Base-by-base conservation (phyloP, 192 early-diverging fungal species). In the Podochytrium sp. region DNA sequence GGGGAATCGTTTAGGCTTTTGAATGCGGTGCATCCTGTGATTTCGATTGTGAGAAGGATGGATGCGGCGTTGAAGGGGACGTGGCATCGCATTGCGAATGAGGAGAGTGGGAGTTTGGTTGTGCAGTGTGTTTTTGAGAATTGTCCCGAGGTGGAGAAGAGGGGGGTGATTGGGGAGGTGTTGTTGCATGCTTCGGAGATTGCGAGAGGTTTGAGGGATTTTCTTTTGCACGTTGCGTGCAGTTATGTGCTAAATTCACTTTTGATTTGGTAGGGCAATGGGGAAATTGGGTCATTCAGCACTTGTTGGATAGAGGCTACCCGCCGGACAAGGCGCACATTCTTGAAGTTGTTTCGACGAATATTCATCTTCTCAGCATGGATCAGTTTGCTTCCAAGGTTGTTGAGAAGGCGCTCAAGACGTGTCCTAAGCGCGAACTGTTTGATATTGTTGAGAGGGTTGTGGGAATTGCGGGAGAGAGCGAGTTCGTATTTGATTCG, bases 201-300 rank as follows among this genome's bases (percentile, higher is more conserved):
- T 53, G 83, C 91, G 16, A 86, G 84, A 77, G 88, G 81, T 82
- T 39, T 0, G 52, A n/a, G n/a, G n/a, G n/a, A n/a, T n/a, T n/a
- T n/a, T n/a, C n/a, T n/a, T n/a, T n/a, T n/a, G n/a, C n/a, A n/a
- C n/a, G n/a, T n/a, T n/a, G n/a, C n/a, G n/a, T n/a, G n/a, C n/a
- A n/a, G n/a, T n/a, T n/a, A n/a, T n/a, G n/a, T n/a, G n/a, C n/a
- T n/a, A n/a, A n/a, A n/a, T 30, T n/a, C n/a, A n/a, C n/a, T n/a
- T n/a, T n/a, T n/a, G n/a, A n/a, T n/a, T n/a, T n/a, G n/a, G 14
- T 40, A 77, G 84, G 91, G 3, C 91, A 92, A 70, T 92, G 91
- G 91, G 91, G 91, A 23, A 92, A 92, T 72, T 92, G 91, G 91
- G 91, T 92, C 2, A 90, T 91, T 42, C 91, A 92, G 62, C 91